These are phyloP conservation scores for Paradendryphiella salina DNA, from an alignment of 2,329 filamentous ascomycete species.

Conservation along the genomic window DNA sequence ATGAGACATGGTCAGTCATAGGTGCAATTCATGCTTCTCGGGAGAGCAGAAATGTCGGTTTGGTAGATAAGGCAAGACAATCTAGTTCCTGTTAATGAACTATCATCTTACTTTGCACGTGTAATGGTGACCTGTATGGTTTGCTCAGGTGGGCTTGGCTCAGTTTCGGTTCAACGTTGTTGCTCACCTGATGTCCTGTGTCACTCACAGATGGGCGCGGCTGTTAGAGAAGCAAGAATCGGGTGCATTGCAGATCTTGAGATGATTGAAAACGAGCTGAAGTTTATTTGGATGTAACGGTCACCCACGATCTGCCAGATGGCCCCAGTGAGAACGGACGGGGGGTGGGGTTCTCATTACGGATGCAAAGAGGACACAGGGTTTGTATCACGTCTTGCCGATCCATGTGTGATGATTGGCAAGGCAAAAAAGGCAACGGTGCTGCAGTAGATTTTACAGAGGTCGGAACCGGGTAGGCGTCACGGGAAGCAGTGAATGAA, in stretches of 20 bases:
- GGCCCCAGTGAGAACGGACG: not conserved
- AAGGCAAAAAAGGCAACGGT: no score
- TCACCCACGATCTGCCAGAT: constrained; percentile 4
- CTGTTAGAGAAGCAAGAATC: not conserved
- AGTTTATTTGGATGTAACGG: constrained; percentile 2
- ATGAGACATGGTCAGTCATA: not conserved
- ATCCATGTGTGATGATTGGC: constrained; percentile 1
- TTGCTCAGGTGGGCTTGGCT: not conserved
- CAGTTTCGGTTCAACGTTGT: not conserved
- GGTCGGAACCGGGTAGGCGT: no score
- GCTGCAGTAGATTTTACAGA: no score
- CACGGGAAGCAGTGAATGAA: not conserved
- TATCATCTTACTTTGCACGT: not conserved
- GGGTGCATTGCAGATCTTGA: constrained; percentile 3
- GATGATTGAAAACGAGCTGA: not conserved
- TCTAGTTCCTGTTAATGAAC: not conserved
- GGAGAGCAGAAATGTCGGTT: not conserved
- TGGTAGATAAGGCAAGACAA: not conserved
- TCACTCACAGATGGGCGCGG: constrained; percentile 1
- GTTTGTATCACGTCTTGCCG: constrained; percentile 3
- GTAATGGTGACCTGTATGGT: not conserved
- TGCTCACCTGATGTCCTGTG: constrained; percentile 5
- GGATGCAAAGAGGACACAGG: constrained; percentile 3
- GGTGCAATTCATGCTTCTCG: not conserved
- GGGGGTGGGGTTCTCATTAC: constrained; percentile 1